Evolutionary conservation across 2,329 filamentous ascomycete species (phyloP).

Genomic region (Diaporthe humulicola): DNA sequence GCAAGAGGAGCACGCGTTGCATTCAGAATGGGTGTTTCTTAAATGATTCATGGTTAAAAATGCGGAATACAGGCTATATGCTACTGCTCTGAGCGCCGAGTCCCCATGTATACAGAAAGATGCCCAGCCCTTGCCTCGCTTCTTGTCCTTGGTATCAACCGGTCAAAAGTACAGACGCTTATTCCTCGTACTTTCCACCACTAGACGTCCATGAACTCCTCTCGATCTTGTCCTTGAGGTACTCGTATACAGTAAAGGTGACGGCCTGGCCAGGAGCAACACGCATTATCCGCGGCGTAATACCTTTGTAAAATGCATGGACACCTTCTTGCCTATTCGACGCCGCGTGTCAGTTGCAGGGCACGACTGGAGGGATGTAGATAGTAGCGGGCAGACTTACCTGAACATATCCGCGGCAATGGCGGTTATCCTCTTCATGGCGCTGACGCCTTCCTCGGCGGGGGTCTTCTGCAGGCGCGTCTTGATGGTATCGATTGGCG

Average conservation of each 20-base stretch:
- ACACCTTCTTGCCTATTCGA: constrained; percentile 84
- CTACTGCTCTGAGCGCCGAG: constrained; percentile 22
- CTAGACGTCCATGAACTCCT: constrained; percentile 71
- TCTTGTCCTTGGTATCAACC: neutral
- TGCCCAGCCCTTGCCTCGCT: neutral
- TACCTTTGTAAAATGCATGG: constrained; percentile 98
- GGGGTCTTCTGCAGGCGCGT: constrained; percentile 93
- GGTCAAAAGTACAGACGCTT: constrained; percentile 42
- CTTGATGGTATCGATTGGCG: constrained; percentile 99
- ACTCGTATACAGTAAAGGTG: constrained; percentile 84
- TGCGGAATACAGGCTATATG: constrained; percentile 24
- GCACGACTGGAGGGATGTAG: no score
- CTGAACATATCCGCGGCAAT: constrained; percentile 91
- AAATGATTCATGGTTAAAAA: neutral
- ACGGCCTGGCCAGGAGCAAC: constrained; percentile 94
- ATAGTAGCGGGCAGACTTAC: constrained; percentile 55
- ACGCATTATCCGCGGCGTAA: constrained; percentile 96
- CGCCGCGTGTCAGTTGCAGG: neutral
- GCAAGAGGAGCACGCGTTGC: neutral
- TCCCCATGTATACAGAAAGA: neutral
- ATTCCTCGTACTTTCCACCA: constrained; percentile 78
- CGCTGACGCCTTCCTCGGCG: constrained; percentile 83
- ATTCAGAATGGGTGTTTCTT: neutral
- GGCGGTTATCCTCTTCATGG: constrained; percentile 79
- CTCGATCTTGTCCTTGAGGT: constrained; percentile 79